Base-by-base conservation (phyloP, 2,329 filamentous ascomycete species). In the Xylariaceae sp. region DNA sequence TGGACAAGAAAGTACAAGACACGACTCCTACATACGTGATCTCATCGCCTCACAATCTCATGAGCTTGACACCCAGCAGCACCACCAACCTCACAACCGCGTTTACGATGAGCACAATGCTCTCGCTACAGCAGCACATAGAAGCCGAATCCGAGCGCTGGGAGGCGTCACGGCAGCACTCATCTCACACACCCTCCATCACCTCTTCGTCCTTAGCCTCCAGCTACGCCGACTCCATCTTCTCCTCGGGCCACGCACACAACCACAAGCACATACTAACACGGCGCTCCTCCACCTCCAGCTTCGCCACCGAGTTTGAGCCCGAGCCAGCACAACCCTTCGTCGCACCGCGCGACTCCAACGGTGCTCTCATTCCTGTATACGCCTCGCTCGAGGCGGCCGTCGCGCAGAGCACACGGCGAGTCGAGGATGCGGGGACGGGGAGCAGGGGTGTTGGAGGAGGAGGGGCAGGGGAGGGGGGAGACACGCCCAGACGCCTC, bases 331-430 rank as follows among this genome's bases (percentile, higher is more conserved):
- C 42, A 16, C 46, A 46, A 7, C 54, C 54, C 23, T 62, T 61
- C 59, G 58, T 61, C 23, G 51, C 51, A 39, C 63, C 61, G 30
- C 61, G 55, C 26, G 62, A 65, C 50, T 44, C 48, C 35, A 56
- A 62, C 55, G 67, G 63, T 27, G 57, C 59, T 13, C 61, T 60
- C 29, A 67, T 70, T 53, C 57, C 64, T 32, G 63, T 68, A 30
- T 71, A 70, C 54, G 55, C 63, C 4, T 71, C 68, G 32, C 60
- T 71, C 33, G 67, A 69, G 36, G 65, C 68, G 33, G 68, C 68
- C 3, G 67, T 64, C 5, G 58, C 62, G 20, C 63, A 65, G 50
- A 65, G 64, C 54, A 59, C 57, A n/a, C 50, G 58, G 45, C 36
- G 46, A 8, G 44, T 61, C 24, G 64, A 65, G 43, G 20, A 10